Evolutionary conservation across 1,139 yeast species (phyloP).

Genomic region (Blastobotrys aristatus): DNA sequence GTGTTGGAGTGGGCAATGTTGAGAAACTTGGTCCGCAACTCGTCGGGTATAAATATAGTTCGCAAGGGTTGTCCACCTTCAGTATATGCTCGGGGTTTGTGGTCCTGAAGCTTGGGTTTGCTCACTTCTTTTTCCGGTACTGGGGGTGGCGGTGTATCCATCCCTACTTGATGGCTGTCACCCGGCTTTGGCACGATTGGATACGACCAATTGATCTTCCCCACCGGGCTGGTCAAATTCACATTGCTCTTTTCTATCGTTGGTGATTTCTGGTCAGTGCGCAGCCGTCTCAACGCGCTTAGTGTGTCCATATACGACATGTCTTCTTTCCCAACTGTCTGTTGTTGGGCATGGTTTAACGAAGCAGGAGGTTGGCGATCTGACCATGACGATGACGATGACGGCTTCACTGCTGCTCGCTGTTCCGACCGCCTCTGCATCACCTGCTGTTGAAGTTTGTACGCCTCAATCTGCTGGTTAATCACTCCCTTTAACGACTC

Average conservation of each 20-base stretch:
- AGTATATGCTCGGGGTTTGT: slow-evolving; percentile 40
- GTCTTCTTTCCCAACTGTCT: slow-evolving; percentile 13
- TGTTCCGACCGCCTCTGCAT: slow-evolving; percentile 2
- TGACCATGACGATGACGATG: background rate
- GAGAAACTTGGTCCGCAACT: slow-evolving; percentile 41
- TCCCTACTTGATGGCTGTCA: background rate
- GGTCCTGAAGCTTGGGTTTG: slow-evolving; percentile 27
- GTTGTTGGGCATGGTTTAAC: background rate
- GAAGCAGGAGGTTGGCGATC: background rate
- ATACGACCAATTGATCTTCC: slow-evolving; percentile 17
- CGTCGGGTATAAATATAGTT: slow-evolving; percentile 45
- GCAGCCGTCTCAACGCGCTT: slow-evolving; percentile 19
- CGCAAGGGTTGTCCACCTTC: slow-evolving; percentile 52
- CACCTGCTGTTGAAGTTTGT: slow-evolving; percentile 15
- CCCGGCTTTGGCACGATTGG: slow-evolving; percentile 16
- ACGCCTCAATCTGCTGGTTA: slow-evolving; percentile 32
- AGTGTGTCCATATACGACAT: slow-evolving; percentile 20
- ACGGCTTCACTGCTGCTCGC: no score
- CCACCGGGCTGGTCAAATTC: slow-evolving; percentile 3
- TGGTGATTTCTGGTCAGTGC: background rate
- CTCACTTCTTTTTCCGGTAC: background rate
- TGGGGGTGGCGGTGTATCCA: slow-evolving; percentile 18
- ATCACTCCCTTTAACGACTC: slow-evolving; percentile 37
- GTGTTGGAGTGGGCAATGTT: slow-evolving; percentile 46
- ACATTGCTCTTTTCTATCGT: background rate